phyloP scores from a whole-genome alignment of 2,329 filamentous ascomycete species.

The Pseudogymnoascus sp. region DNA sequence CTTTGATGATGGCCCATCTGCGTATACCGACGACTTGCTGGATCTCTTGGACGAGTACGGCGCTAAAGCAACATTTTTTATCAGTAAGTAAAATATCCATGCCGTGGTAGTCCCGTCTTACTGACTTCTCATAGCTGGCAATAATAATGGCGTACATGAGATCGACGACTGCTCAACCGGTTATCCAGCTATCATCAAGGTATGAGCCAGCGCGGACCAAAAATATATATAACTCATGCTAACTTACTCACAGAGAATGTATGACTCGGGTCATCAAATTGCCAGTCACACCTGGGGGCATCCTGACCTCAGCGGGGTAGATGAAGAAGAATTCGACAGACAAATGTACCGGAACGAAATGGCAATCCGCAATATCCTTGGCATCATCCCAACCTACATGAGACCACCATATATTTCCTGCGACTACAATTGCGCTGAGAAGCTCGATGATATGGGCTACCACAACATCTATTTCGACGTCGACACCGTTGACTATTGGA shows the following conservation, averaged over 20 bases:
- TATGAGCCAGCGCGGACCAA: background rate
- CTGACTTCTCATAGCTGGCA: constrained; percentile 33
- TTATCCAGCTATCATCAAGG: constrained; percentile 44
- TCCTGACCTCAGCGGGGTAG: constrained; percentile 40
- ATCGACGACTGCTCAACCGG: constrained; percentile 45
- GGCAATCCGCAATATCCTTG: constrained; percentile 49
- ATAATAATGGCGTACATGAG: constrained; percentile 47
- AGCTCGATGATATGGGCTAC: constrained; percentile 38
- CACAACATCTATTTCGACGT: constrained; percentile 43
- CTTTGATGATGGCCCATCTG: constrained; percentile 60
- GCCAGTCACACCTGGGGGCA: constrained; percentile 53
- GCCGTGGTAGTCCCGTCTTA: background rate
- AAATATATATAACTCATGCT: background rate
- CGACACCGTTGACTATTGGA: constrained; percentile 45
- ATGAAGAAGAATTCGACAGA: constrained; percentile 37
- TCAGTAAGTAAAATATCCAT: constrained; percentile 15
- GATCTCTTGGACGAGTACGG: constrained; percentile 53
- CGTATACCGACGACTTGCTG: constrained; percentile 55
- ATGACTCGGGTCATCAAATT: constrained; percentile 49
- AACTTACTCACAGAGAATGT: constrained; percentile 15
- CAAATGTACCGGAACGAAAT: constrained; percentile 49
- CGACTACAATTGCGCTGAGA: constrained; percentile 30
- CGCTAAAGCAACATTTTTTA: constrained; percentile 56
- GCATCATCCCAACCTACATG: constrained; percentile 50
- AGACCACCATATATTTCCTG: constrained; percentile 41